Base-by-base conservation (phyloP, 164 flowering plant species). In the Nymphaea colorata region DNA sequence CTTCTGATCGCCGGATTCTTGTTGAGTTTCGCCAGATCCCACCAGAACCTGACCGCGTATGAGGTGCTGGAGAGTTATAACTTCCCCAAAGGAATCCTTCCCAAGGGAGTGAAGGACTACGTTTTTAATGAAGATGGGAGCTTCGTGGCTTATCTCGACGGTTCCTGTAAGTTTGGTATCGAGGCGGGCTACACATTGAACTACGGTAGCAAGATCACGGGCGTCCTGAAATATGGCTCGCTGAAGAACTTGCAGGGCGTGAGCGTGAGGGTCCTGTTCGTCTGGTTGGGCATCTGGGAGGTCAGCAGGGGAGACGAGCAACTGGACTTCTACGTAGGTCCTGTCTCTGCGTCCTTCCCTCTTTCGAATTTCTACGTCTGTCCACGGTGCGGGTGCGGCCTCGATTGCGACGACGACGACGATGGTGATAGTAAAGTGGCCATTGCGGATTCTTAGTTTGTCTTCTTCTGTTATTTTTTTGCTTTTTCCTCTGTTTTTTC, bases 51-150 rank as follows among this genome's bases (percentile, higher is more conserved):
- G 16, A 65, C 64, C 7, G 79, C 77, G 14, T 77, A 77, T 69
- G 75, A 71, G 42, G 72, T 75, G 73, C 70, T 77, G 25, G 76
- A 77, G 70, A 75, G 68, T 18, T 77, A 72, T 68, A 72, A 75
- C 53, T 75, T 77, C 57, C 80, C 80, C 4, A 77, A 47, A 65
- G 80, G 80, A 51, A 75, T 77, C 10, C 73, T 77, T 42, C 80
- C 80, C 25, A 25, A 67, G 63, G 80, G 80, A 43, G 78, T 67
- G 7, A 72, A 70, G 55, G 41, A 69, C 59, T 77, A 75, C 53
- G 69, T 62, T 3, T 61, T 77, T 42, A 62, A 70, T n/a, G 68
- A 77, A 61, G 78, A 78, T 62, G 70, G 70, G 12, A 72, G 72
- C 57, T 78, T 78, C 60, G 78, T 72, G 71, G 76, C 72, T 2